phyloP scores from a whole-genome alignment of 2,329 filamentous ascomycete species.

The Colletotrichum brevisporum region DNA sequence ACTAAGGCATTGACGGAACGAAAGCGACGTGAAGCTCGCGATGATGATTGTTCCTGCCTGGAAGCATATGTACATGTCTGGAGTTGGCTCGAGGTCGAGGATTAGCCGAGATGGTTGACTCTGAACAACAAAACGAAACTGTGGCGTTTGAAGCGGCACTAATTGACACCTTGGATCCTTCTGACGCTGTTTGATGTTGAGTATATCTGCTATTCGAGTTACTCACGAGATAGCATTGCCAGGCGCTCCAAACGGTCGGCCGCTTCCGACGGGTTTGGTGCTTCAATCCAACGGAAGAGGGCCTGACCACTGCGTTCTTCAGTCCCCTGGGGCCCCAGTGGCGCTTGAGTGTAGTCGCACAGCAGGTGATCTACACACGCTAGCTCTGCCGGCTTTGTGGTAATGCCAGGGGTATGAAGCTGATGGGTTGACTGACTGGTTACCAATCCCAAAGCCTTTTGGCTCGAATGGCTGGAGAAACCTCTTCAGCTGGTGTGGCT shows the following conservation, averaged over 20 bases:
- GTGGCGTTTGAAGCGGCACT: too few relatives aligned
- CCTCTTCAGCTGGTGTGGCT: too few relatives aligned
- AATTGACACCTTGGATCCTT: too few relatives aligned
- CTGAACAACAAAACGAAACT: too few relatives aligned
- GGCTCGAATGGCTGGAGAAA: too few relatives aligned
- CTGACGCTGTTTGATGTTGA: not conserved
- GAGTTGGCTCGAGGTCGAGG: too few relatives aligned
- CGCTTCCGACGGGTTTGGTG: not conserved
- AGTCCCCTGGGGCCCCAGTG: not conserved
- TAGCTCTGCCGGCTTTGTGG: not conserved
- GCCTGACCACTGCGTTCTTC: not conserved
- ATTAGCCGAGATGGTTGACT: too few relatives aligned
- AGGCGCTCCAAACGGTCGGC: not conserved
- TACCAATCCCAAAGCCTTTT: not conserved
- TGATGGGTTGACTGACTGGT: not conserved
- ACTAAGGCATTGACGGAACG: not conserved
- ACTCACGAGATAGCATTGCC: not conserved
- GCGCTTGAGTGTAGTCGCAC: conserved; percentile 13
- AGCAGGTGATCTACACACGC: conserved; percentile 3
- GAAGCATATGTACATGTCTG: too few relatives aligned
- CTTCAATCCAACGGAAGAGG: not conserved
- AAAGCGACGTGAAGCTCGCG: too few relatives aligned
- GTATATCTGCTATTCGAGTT: not conserved
- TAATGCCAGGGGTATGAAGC: not conserved
- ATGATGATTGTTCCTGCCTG: too few relatives aligned